A percentile compares a stretch with the other conserved stretches of the same genome.
Evolutionary conservation across 2,329 filamentous ascomycete genomes (phyloP).

Genomic region (Pezicula rhizophila): DNA sequence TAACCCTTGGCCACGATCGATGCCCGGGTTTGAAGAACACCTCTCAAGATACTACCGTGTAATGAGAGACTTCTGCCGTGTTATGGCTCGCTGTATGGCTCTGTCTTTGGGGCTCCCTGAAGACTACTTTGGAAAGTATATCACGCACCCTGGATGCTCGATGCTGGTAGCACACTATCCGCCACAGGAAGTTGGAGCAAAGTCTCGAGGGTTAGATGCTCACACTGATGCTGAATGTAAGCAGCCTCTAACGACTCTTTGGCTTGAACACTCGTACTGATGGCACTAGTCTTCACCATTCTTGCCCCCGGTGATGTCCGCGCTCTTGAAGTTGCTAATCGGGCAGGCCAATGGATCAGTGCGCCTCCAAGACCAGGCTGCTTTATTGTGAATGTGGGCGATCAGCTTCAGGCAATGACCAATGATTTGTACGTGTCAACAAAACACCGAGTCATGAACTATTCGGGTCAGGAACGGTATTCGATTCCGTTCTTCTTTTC

Average conservation of each 20-base stretch:
- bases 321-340: conserved; percentile 18
- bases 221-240: conserved; percentile 20
- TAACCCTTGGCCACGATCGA: conserved; percentile 14
- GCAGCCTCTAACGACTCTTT: not conserved
- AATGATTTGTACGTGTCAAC: conserved; percentile 36
- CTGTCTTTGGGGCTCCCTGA: conserved; percentile 14
- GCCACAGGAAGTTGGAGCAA: conserved; percentile 9
- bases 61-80: conserved; percentile 11
- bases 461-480: conserved; percentile 3
- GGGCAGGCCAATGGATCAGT: conserved; percentile 6
- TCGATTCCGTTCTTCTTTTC: conserved; percentile 14
- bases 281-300: conserved; percentile 13
- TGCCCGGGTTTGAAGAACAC: conserved; percentile 13
- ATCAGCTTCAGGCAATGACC: conserved; percentile 40
- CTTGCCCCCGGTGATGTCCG: conserved; percentile 14
- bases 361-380: conserved; percentile 4
- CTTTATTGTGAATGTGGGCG: conserved; percentile 42
- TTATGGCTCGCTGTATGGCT: conserved; percentile 15
- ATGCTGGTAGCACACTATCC: conserved; percentile 18
- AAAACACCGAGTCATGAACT: conserved; percentile 5
- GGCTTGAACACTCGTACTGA: not conserved
- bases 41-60: conserved; percentile 13
- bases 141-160: conserved; percentile 10
- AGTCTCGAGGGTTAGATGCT: conserved; percentile 12
- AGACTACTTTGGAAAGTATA: conserved; percentile 9